These are phyloP conservation scores for Sporothrix luriei DNA, from an alignment of 2,329 filamentous ascomycete genomes.

Conservation along the genomic window DNA sequence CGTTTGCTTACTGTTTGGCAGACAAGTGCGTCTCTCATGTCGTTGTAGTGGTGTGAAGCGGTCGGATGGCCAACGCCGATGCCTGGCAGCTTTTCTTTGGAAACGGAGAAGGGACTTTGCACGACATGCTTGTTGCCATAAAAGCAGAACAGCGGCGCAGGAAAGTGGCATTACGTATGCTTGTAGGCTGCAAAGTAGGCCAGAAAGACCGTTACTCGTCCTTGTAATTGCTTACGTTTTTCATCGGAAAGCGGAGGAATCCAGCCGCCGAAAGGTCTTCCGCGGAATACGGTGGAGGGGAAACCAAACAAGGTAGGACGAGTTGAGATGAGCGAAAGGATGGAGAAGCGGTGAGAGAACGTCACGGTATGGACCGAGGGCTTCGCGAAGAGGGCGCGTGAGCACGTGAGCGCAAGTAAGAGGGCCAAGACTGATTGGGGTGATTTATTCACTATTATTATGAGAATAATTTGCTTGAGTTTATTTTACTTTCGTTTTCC, in stretches of 20 bases:
- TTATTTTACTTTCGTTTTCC: neutral
- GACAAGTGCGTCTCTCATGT: neutral
- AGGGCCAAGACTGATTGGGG: too few species aligned
- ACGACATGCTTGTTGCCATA: too few species aligned
- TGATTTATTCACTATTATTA: neutral
- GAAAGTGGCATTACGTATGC: neutral
- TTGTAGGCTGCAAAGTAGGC: neutral
- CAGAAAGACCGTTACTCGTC: neutral
- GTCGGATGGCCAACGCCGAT: constrained; percentile 6
- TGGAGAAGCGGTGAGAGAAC: neutral
- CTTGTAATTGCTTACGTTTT: neutral
- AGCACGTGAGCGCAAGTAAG: constrained; percentile 26
- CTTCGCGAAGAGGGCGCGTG: constrained; percentile 29
- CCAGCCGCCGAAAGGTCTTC: neutral
- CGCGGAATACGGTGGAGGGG: neutral
- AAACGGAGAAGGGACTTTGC: constrained; percentile 5
- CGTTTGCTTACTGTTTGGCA: neutral
- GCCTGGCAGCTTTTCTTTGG: neutral
- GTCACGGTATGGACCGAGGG: neutral
- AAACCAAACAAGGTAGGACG: too few species aligned
- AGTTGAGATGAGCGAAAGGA: neutral
- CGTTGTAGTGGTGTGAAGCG: neutral
- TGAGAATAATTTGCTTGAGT: neutral
- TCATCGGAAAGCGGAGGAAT: constrained; percentile 1
- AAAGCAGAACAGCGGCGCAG: too few species aligned